Evolutionary conservation across 768 basidiomycete genomes (phyloP).

Genomic region (Hypholoma fasciculare): DNA sequence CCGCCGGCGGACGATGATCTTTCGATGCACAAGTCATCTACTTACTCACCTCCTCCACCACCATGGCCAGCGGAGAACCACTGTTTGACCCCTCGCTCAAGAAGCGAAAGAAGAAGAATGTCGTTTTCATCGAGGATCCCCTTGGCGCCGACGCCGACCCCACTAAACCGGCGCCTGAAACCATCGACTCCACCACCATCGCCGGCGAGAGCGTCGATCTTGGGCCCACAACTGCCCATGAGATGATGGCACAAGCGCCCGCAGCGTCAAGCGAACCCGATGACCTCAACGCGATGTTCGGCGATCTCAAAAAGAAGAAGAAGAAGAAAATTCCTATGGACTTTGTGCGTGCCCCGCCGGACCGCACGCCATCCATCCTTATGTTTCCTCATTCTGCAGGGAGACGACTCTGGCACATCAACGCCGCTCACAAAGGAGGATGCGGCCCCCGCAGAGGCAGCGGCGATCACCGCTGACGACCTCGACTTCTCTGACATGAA

Average conservation of each 20-base stretch:
- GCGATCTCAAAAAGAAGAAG: constrained; percentile 89
- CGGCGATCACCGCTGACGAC: constrained; percentile 66
- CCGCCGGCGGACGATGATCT: too few species aligned
- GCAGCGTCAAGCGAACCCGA: constrained; percentile 52
- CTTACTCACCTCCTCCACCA: neutral
- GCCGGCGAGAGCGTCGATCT: constrained; percentile 77
- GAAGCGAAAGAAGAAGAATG: constrained; percentile 86
- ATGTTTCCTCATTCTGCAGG: constrained; percentile 34
- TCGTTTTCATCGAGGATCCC: constrained; percentile 84
- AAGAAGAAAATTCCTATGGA: constrained; percentile 90
- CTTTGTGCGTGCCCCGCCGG: constrained; percentile 50
- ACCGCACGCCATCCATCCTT: neutral
- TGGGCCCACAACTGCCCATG: constrained; percentile 73
- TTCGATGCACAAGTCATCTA: too few species aligned
- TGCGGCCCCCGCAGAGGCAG: constrained; percentile 37
- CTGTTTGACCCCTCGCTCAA: constrained; percentile 83
- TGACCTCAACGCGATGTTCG: constrained; percentile 82
- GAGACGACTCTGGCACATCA: constrained; percentile 65
- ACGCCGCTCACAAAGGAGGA: constrained; percentile 43
- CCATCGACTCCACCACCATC: constrained; percentile 68
- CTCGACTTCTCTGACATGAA: constrained; percentile 95
- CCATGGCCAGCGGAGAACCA: constrained; percentile 72
- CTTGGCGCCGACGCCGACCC: constrained; percentile 82
- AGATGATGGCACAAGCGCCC: constrained; percentile 59
- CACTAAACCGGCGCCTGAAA: constrained; percentile 72